These are phyloP conservation scores for Nitzschia sp. DNA, from an alignment of 108 stramenopile genomes.

Conservation along the genomic window DNA sequence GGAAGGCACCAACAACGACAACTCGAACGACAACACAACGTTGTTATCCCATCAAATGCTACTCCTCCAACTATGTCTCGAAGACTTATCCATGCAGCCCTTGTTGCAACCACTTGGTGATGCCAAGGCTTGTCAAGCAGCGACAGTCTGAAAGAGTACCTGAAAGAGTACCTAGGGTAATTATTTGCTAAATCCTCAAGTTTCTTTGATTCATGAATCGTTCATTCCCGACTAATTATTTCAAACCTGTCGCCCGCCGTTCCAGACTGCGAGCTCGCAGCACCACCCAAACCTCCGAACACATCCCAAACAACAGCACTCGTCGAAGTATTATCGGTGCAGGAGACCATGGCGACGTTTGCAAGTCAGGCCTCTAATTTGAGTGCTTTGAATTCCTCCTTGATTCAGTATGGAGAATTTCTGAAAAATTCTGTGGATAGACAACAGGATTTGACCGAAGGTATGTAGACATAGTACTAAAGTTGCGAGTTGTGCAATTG, in stretches of 20 bases:
- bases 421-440: conserved; percentile 2
- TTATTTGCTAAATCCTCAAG: too few species aligned
- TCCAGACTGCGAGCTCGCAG: too few species aligned
- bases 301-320: too few species aligned
- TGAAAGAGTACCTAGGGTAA: too few species aligned
- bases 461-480: not conserved
- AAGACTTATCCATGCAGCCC: conserved; percentile 3
- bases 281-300: too few species aligned
- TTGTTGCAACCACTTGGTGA: too few species aligned
- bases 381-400: conserved; percentile 26
- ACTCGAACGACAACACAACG: not conserved
- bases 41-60: not conserved
- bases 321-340: too few species aligned
- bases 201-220: too few species aligned
- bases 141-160: too few species aligned
- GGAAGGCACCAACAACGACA: not conserved
- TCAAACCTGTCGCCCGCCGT: too few species aligned
- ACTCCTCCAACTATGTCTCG: conserved; percentile 35
- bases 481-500: not conserved
- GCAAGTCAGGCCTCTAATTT: conserved; percentile 36
- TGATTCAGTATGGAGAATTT: not conserved
- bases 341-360: conserved; percentile 34
- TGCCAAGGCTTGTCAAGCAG: too few species aligned
- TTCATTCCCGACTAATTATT: too few species aligned
- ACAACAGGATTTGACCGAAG: not conserved